These are phyloP conservation scores for Starmerella lactis-condensi DNA, from an alignment of 805 yeast genomes.

Conservation along the genomic window DNA sequence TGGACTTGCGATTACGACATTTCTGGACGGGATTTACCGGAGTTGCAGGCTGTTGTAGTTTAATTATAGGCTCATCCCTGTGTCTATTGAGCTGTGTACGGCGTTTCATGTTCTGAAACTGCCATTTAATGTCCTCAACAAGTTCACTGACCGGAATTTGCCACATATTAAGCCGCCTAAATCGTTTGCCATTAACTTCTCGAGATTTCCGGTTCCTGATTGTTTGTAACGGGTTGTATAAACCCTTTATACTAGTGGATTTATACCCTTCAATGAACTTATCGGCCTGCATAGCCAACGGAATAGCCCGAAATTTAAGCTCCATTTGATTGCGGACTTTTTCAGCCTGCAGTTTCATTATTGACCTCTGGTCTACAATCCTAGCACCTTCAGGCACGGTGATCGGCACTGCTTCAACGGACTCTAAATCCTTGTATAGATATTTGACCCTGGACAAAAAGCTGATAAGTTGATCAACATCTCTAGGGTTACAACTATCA, in stretches of 20 bases:
- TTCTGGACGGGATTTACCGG: too few relatives aligned
- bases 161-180: slow-evolving; percentile 6
- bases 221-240: slow-evolving; percentile 66
- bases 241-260: background rate
- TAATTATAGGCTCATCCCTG: too few relatives aligned
- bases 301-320: slow-evolving; percentile 17
- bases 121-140: slow-evolving; percentile 13
- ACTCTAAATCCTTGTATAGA: slow-evolving; percentile 10
- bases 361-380: slow-evolving; percentile 7
- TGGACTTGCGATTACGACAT: background rate
- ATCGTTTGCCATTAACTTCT: slow-evolving; percentile 2
- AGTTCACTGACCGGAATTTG: slow-evolving; percentile 10
- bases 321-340: slow-evolving; percentile 20
- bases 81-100: slow-evolving; percentile 1
- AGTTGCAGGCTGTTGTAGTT: too few relatives aligned
- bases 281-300: slow-evolving; percentile 7
- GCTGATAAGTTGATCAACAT: slow-evolving; percentile 7
- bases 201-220: slow-evolving; percentile 43
- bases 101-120: slow-evolving; percentile 6
- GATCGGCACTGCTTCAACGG: slow-evolving; percentile 3
- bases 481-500: too few relatives aligned
- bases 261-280: background rate
- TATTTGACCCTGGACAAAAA: slow-evolving; percentile 11
- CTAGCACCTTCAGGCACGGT: slow-evolving; percentile 1
- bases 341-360: slow-evolving; percentile 14